These are phyloP conservation scores for Penstemon newberryi DNA, from an alignment of 257 asterid genomes.

Conservation along the genomic window DNA sequence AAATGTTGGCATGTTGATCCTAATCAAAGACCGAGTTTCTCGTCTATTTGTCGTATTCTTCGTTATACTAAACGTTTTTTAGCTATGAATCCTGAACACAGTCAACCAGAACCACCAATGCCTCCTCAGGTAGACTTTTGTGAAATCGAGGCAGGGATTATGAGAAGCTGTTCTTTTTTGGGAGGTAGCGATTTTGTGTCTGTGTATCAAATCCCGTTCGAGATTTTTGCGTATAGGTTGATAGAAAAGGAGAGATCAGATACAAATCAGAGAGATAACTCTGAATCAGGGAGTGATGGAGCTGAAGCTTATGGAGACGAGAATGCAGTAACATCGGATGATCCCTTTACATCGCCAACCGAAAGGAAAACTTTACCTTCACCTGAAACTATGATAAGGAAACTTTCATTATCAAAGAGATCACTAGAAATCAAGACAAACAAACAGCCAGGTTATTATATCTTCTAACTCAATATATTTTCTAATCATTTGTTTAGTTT, in stretches of 20 bases:
- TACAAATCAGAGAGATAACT: conserved; percentile 38
- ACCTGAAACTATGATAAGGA: conserved; percentile 44
- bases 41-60: conserved; percentile 62
- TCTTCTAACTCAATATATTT: neutral
- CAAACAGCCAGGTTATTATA: conserved; percentile 57
- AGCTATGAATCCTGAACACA: conserved; percentile 46
- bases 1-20: conserved; percentile 55
- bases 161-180: conserved; percentile 24
- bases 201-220: conserved; percentile 59
- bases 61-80: conserved; percentile 62
- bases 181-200: conserved; percentile 27
- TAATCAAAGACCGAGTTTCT: conserved; percentile 45
- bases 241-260: conserved; percentile 62
- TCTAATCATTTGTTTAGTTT: no score
- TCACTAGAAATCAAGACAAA: conserved; percentile 40
- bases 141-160: conserved; percentile 39
- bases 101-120: conserved; percentile 58
- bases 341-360: conserved; percentile 46
- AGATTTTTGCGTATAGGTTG: conserved; percentile 71
- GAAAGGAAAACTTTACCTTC: conserved; percentile 42
- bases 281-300: conserved; percentile 85
- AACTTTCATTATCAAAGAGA: conserved; percentile 44
- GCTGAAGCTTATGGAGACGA: conserved; percentile 55
- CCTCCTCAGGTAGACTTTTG: conserved; percentile 49
- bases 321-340: conserved; percentile 36